Base-by-base conservation (phyloP, 306 rosid species). In the Quercus agrifolia region DNA sequence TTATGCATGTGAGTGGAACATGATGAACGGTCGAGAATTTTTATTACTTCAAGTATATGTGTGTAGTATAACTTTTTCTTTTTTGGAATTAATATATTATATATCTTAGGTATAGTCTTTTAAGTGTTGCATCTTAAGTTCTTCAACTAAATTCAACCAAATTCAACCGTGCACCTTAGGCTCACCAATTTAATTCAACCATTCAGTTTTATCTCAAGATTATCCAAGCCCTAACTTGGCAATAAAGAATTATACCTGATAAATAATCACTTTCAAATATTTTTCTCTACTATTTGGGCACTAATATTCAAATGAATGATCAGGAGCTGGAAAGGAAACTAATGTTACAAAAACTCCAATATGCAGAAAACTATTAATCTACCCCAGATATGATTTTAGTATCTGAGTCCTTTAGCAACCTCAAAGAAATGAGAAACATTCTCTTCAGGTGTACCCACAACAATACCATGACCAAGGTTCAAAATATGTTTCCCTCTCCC, bases 341-440 rank as follows among this genome's bases (percentile, higher is more conserved):
- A 55, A 57, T 10, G 20, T 77, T 70, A 61, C 80, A 70, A 66
- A 41, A 70, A 49, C 82, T 74, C 79, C 52, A 67, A 67, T 41
- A 69, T 70, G 72, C 44, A 75, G 54, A 56, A 79, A 74, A 57
- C 6, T n/a, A 54, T 21, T 46, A 69, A 78, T 70, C 83, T 74
- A 33, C 31, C 70, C 6, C 3, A 30, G 70, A 75, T 57, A 68
- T 13, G 55, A 69, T 49, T 74, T 91, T 49, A 90, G 69, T 94
- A 93, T 88, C 94, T 84, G 77, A 95, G 83, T 76, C 88, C 93
- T 85, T 95, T 91, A 74, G 98, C 94, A 76, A 91, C 96, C 91
- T 95, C 97, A 86, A 93, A 95, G 89, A 95, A 93, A 86, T 95
- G 99, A 52, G 98, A 96, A 77, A 95, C 94, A 86, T 83, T 85